phyloP scores from a whole-genome alignment of 371 early-diverging fungal genomes.

The Lichtheimia hyalospora region DNA sequence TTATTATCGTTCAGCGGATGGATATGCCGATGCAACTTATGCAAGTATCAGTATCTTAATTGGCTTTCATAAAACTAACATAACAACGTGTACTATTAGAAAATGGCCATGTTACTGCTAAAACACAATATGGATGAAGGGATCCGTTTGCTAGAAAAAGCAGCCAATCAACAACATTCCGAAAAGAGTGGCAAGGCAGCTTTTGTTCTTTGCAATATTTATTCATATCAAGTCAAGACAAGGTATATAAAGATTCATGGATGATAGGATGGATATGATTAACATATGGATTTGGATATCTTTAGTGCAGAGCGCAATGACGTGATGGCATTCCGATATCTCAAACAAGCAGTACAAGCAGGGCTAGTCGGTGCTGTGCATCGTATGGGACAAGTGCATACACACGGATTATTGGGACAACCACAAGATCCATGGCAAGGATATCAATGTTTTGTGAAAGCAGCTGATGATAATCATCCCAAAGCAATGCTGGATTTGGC shows the following conservation, averaged over 20 bases:
- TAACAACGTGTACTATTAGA: conserved; percentile 17
- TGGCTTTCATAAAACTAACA: neutral
- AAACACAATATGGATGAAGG: conserved; percentile 31
- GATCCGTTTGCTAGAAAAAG: conserved; percentile 27
- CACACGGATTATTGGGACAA: conserved; percentile 18
- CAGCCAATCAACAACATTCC: conserved; percentile 26
- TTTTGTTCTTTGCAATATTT: conserved; percentile 37
- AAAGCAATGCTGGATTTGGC: conserved; percentile 39
- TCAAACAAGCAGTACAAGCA: conserved; percentile 27
- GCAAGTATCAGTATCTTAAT: conserved; percentile 34
- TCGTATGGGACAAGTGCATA: conserved; percentile 28
- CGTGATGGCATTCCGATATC: conserved; percentile 23
- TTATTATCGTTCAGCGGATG: conserved; percentile 75
- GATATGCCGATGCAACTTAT: conserved; percentile 70
- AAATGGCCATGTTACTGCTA: conserved; percentile 34
- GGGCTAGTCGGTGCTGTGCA: conserved; percentile 24
- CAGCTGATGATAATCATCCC: conserved; percentile 33
- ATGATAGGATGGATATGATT: neutral
- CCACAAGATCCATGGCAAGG: conserved; percentile 19
- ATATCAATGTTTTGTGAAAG: conserved; percentile 32
- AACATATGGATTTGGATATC: neutral
- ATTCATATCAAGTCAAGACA: conserved; percentile 28
- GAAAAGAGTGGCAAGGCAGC: conserved; percentile 35
- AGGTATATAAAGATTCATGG: conserved; percentile 14
- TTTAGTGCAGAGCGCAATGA: conserved; percentile 7